Conservation (phyloP, 805 yeast genomes). For the Starmerella roubikii region DNA sequence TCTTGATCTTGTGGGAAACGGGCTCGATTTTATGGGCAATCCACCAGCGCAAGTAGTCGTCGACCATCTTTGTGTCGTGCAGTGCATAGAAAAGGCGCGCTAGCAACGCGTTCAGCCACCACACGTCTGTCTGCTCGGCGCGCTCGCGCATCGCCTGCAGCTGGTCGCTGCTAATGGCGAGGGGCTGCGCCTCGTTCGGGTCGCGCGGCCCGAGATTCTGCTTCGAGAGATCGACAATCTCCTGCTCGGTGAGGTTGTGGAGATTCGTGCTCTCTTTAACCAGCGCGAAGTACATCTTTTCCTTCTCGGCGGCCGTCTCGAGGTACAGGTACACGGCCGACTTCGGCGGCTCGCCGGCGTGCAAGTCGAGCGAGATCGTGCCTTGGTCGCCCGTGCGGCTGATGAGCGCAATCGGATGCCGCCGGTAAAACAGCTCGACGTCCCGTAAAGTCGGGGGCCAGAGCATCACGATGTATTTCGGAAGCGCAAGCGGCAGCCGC, state of each 20-base stretch:
- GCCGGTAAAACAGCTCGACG: slow-evolving; percentile 66
- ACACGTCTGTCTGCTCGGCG: slow-evolving; percentile 64
- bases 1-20: slow-evolving; percentile 69
- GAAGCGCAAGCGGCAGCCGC: slow-evolving; percentile 48
- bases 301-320: slow-evolving; percentile 70
- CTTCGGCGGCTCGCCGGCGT: slow-evolving; percentile 24
- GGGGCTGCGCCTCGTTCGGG: slow-evolving; percentile 55
- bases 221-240: slow-evolving; percentile 1
- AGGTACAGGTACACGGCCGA: slow-evolving; percentile 50
- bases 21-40: slow-evolving; percentile 53
- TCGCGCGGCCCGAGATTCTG: slow-evolving; percentile 28
- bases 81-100: slow-evolving; percentile 72
- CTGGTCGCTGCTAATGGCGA: too few relatives aligned
- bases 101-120: slow-evolving; percentile 81
- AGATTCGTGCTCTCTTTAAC: slow-evolving; percentile 34
- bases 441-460: slow-evolving; percentile 78
- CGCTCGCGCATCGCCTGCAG: too few relatives aligned
- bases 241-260: background rate
- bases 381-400: slow-evolving; percentile 30
- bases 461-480: slow-evolving; percentile 53
- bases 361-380: slow-evolving; percentile 18
- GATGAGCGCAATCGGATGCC: slow-evolving; percentile 63
- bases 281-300: slow-evolving; percentile 83
- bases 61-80: slow-evolving; percentile 57
- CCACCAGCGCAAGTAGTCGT: slow-evolving; percentile 41